Evolutionary conservation across 228 moss, liverwort and hornwort species (phyloP).

Genomic region (Sphagnum fallax): DNA sequence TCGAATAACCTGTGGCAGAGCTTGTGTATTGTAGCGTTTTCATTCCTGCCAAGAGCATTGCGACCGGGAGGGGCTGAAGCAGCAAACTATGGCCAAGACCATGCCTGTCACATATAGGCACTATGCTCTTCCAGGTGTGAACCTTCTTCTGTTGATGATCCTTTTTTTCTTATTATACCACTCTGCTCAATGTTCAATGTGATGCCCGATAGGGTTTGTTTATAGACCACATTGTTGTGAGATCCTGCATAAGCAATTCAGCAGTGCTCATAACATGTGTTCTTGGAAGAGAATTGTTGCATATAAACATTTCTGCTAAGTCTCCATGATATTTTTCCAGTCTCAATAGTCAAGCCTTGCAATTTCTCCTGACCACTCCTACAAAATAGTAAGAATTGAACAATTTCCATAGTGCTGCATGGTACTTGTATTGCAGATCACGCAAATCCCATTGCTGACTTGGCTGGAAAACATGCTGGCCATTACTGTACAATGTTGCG

Average conservation of each 20-base stretch:
- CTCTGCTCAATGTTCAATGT: too few relatives aligned
- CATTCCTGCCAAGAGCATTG: conserved; percentile 37
- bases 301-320: neutral
- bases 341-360: too few relatives aligned
- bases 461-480: conserved; percentile 19
- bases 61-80: conserved; percentile 45
- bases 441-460: conserved; percentile 1
- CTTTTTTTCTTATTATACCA: too few relatives aligned
- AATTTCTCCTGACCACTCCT: neutral
- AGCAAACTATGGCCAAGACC: conserved; percentile 40
- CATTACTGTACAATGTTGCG: conserved; percentile 14
- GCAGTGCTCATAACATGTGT: neutral
- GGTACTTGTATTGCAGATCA: conserved; percentile 14
- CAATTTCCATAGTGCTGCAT: neutral
- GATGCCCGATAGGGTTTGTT: too few relatives aligned
- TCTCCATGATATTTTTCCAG: too few relatives aligned
- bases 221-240: too few relatives aligned
- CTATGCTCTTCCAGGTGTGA: conserved; percentile 27
- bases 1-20: too few relatives aligned
- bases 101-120: conserved; percentile 28
- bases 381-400: neutral
- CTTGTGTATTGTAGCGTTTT: conserved; percentile 22
- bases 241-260: too few relatives aligned
- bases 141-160: neutral
- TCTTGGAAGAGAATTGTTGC: neutral